phyloP scores from a whole-genome alignment of 192 early-diverging fungal species.

The Spizellomyces sp. region DNA sequence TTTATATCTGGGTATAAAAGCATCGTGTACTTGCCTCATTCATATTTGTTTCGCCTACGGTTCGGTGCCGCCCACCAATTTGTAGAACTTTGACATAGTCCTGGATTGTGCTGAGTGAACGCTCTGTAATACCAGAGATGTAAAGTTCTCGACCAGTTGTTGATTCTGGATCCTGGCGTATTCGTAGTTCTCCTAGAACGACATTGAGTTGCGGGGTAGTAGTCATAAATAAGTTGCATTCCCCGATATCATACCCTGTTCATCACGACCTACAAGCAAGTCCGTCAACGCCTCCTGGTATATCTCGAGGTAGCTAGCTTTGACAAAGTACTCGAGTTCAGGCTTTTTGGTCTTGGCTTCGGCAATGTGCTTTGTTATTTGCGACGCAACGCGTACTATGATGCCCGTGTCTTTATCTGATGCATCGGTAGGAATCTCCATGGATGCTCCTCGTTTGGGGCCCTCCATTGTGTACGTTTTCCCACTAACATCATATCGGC shows the following conservation, averaged over 20 bases:
- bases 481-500: conserved; percentile 16
- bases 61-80: conserved; percentile 36
- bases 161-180: conserved; percentile 46
- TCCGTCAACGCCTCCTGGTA: conserved; percentile 46
- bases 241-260: conserved; percentile 31
- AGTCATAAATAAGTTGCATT: neutral
- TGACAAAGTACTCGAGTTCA: conserved; percentile 46
- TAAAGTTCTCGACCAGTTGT: conserved; percentile 43
- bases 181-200: conserved; percentile 36
- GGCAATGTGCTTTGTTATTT: conserved; percentile 28
- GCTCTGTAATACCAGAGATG: conserved; percentile 48
- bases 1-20: neutral
- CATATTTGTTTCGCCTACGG: conserved; percentile 52
- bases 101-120: conserved; percentile 15
- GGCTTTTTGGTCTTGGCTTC: conserved; percentile 28
- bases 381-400: conserved; percentile 33
- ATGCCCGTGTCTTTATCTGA: conserved; percentile 34
- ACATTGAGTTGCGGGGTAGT: neutral
- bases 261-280: conserved; percentile 36
- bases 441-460: conserved; percentile 7
- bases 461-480: conserved; percentile 56
- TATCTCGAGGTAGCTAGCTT: conserved; percentile 50
- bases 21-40: conserved; percentile 29
- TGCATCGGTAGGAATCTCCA: conserved; percentile 27
- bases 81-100: conserved; percentile 42